Percentiles rank a stretch among this genome's conserved stretches.
Evolutionary conservation across 139 green algal species (phyloP).

Genomic region (Nannochloris sp.): DNA sequence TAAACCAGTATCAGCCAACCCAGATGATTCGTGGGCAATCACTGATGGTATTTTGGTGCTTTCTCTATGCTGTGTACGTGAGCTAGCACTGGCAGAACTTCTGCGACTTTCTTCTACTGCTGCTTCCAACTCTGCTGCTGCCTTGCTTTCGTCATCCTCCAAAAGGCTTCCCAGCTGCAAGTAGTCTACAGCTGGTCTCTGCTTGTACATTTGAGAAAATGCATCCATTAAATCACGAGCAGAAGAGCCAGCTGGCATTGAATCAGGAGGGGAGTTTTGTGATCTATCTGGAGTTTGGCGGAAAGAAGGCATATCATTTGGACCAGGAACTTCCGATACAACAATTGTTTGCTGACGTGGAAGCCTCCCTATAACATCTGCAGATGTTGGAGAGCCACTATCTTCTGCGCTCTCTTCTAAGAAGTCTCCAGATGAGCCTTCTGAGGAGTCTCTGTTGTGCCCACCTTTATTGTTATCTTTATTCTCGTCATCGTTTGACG

Average conservation of each 20-base stretch:
- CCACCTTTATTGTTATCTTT: neutral
- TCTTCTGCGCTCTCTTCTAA: no score
- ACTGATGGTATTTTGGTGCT: neutral
- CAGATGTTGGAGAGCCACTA: no score
- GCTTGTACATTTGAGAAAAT: slow-evolving; percentile 29
- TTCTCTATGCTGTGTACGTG: neutral
- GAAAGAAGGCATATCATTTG: no score
- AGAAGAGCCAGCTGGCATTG: slow-evolving; percentile 2
- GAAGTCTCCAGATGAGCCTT: no score
- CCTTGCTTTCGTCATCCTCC: slow-evolving; percentile 5
- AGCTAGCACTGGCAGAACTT: neutral
- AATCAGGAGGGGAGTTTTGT: neutral
- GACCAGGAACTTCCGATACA: neutral
- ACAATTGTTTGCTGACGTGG: neutral
- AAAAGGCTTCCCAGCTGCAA: neutral
- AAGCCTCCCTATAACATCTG: no score
- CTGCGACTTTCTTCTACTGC: slow-evolving; percentile 1
- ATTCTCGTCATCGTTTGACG: neutral
- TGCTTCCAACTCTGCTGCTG: slow-evolving; percentile 7
- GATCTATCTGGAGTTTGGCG: no score
- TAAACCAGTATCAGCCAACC: neutral
- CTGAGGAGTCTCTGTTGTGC: no score
- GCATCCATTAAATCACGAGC: slow-evolving; percentile 27
- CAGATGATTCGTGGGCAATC: neutral
- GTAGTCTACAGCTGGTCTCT: slow-evolving; percentile 25